Evolutionary conservation across 83 land plant genomes (phyloP).

Genomic region (Thuja plicata): DNA sequence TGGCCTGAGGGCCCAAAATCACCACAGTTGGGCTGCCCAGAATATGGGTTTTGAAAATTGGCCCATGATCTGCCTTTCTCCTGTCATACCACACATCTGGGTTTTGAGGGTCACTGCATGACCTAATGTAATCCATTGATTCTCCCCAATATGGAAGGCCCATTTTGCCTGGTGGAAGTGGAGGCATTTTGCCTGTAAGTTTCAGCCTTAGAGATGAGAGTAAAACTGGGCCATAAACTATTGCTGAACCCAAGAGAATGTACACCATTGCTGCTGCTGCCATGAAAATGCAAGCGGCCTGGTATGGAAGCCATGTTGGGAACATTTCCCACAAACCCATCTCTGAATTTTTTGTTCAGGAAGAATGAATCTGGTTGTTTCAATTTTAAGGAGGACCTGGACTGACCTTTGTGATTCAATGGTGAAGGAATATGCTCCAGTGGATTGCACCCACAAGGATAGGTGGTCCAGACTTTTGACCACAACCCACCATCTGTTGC

Average conservation of each 20-base stretch:
- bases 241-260: too few relatives aligned
- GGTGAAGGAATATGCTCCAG: too few relatives aligned
- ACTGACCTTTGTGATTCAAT: too few relatives aligned
- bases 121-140: constrained; percentile 24
- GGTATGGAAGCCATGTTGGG: too few relatives aligned
- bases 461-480: too few relatives aligned
- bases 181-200: background rate
- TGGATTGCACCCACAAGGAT: too few relatives aligned
- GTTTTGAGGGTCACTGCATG: constrained; percentile 15
- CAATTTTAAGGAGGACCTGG: too few relatives aligned
- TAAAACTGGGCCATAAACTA: background rate
- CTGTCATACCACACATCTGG: constrained; percentile 29
- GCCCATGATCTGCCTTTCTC: constrained; percentile 23
- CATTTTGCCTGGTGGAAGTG: constrained; percentile 42
- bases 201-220: background rate
- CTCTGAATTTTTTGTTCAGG: too few relatives aligned
- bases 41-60: constrained; percentile 38
- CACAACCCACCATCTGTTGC: too few relatives aligned
- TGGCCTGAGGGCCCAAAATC: constrained; percentile 38
- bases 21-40: constrained; percentile 41
- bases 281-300: too few relatives aligned
- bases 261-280: background rate
- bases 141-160: constrained; percentile 44
- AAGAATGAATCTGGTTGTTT: too few relatives aligned
- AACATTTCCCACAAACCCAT: too few relatives aligned